Percentiles rank a stretch among this genome's conserved stretches.
Conservation (phyloP, 2,329 filamentous ascomycete species). For the Colletotrichum karsti region DNA sequence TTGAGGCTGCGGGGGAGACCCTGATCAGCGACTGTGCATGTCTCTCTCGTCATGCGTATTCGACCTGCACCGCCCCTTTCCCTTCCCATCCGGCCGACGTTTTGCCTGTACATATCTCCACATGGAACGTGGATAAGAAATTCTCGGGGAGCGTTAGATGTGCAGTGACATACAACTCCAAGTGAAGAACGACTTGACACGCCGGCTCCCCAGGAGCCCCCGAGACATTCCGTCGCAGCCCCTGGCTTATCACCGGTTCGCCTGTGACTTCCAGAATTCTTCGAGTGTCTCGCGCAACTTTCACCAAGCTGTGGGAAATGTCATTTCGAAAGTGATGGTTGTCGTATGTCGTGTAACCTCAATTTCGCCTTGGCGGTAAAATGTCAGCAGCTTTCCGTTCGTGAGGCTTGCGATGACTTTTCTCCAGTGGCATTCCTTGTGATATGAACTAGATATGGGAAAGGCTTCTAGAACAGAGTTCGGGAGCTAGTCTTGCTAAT, state of each 20-base stretch:
- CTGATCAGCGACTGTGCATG: background rate
- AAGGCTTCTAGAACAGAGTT: too few relatives aligned
- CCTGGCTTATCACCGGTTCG: background rate
- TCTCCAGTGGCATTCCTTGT: too few relatives aligned
- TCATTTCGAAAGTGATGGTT: background rate
- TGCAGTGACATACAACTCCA: background rate
- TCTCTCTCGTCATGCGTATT: background rate
- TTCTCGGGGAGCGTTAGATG: background rate
- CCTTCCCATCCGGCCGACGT: background rate
- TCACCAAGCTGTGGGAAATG: background rate
- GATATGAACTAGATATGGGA: too few relatives aligned
- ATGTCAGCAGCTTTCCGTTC: too few relatives aligned
- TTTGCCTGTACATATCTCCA: background rate
- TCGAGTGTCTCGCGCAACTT: background rate
- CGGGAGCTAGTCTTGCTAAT: too few relatives aligned
- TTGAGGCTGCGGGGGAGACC: background rate
- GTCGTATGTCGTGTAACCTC: background rate
- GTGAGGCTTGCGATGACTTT: too few relatives aligned
- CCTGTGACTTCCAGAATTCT: background rate
- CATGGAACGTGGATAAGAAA: background rate
- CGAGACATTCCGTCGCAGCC: background rate
- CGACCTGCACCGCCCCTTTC: background rate
- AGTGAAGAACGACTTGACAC: background rate
- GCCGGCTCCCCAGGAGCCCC: background rate
- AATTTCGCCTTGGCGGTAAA: background rate